A percentile compares a stretch with the other conserved stretches of the same genome.
These are phyloP conservation scores for Coemansia linderi DNA, from an alignment of 371 early-diverging fungal species.

Conservation along the genomic window DNA sequence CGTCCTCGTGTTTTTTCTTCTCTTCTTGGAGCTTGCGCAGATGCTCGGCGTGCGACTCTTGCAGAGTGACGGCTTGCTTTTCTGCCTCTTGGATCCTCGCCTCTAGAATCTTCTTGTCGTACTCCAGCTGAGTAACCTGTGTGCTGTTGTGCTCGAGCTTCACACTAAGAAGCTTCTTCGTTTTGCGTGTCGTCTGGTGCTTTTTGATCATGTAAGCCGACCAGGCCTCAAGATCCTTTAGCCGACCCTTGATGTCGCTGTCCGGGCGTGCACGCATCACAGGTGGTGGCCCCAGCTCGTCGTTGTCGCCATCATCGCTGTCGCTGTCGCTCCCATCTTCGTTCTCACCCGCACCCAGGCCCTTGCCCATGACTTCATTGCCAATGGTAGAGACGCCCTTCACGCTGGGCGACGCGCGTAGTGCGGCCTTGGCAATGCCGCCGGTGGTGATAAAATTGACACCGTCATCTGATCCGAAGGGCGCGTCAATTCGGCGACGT, in stretches of 20 bases:
- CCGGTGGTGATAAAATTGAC: slow-evolving; percentile 1
- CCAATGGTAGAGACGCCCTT: not conserved
- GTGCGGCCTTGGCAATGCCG: not conserved
- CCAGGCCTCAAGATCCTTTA: slow-evolving; percentile 39
- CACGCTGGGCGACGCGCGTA: slow-evolving; percentile 5
- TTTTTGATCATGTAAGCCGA: slow-evolving; percentile 37
- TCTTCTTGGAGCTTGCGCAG: slow-evolving; percentile 54
- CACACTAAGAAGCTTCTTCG: slow-evolving; percentile 41
- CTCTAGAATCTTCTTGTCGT: slow-evolving; percentile 29
- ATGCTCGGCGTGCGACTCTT: slow-evolving; percentile 42
- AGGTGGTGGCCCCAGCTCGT: slow-evolving; percentile 39
- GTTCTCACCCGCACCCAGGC: not conserved
- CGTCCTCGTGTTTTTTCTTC: slow-evolving; percentile 57
- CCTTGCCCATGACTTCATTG: not conserved
- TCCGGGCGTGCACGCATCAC: slow-evolving; percentile 21
- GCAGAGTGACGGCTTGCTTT: slow-evolving; percentile 19
- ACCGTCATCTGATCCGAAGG: not conserved
- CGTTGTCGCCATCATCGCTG: slow-evolving; percentile 30
- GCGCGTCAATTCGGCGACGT: slow-evolving; percentile 34
- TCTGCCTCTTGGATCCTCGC: slow-evolving; percentile 32
- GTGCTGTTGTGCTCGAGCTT: slow-evolving; percentile 43
- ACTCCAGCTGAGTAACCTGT: slow-evolving; percentile 42
- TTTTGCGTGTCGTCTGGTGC: slow-evolving; percentile 33
- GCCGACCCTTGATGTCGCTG: slow-evolving; percentile 38
- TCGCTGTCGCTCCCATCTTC: slow-evolving; percentile 28